Evolutionary conservation across 1,139 yeast genomes (phyloP).

Genomic region (Debaryomyces fabryi): DNA sequence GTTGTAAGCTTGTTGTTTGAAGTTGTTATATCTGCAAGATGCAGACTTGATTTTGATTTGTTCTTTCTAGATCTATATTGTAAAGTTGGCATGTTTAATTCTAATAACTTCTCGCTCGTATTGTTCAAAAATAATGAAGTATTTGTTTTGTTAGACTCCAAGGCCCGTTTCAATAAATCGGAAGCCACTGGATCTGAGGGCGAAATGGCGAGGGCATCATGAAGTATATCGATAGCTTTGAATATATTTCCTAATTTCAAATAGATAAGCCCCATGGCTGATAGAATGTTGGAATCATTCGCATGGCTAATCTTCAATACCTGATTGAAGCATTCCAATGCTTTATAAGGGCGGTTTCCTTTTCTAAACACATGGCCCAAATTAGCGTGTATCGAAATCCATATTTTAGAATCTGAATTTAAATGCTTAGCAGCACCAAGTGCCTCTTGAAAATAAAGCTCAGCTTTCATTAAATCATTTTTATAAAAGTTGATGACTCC

Average conservation of each 20-base stretch:
- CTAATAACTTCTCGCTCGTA: conserved; percentile 21
- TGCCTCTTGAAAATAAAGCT: conserved; percentile 71
- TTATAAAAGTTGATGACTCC: conserved; percentile 89
- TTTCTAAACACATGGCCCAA: conserved; percentile 89
- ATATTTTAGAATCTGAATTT: conserved; percentile 79
- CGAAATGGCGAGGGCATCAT: conserved; percentile 75
- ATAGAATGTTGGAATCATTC: conserved; percentile 70
- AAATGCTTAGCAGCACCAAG: conserved; percentile 67
- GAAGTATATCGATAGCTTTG: conserved; percentile 76
- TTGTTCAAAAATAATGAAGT: conserved; percentile 29
- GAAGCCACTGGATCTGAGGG: conserved; percentile 86
- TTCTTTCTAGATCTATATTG: conserved; percentile 14
- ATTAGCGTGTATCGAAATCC: conserved; percentile 86
- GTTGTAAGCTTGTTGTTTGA: conserved; percentile 19
- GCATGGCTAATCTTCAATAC: conserved; percentile 70
- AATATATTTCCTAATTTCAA: conserved; percentile 65
- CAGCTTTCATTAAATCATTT: conserved; percentile 68
- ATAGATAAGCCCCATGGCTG: conserved; percentile 84
- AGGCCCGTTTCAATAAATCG: conserved; percentile 78
- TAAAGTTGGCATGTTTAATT: conserved; percentile 23
- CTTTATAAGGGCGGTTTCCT: conserved; percentile 60
- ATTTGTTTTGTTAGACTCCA: conserved; percentile 59
- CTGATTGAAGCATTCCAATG: conserved; percentile 74
- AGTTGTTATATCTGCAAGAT: conserved; percentile 11
- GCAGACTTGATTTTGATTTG: conserved; percentile 12